Evolutionary conservation across 2,329 filamentous ascomycete species (phyloP).

Genomic region (Periconia sp.): DNA sequence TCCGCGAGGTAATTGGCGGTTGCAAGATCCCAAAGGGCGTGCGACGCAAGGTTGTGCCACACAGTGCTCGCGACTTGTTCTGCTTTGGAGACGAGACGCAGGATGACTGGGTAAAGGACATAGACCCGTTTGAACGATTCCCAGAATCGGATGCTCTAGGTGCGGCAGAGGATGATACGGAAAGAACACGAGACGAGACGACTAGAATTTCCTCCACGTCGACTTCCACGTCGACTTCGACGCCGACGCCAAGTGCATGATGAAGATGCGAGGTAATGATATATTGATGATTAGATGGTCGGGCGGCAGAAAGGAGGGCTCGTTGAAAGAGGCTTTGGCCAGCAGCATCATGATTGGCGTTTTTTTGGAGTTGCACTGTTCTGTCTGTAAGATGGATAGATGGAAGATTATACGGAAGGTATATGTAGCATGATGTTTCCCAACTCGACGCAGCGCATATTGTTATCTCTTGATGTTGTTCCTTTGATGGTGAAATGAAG

Average conservation of each 20-base stretch:
- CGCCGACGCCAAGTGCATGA: neutral
- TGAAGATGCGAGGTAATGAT: no score
- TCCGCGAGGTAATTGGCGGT: conserved; percentile 67
- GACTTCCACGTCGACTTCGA: neutral
- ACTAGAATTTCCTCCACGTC: neutral
- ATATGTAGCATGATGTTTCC: no score
- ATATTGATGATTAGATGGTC: neutral
- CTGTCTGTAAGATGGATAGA: no score
- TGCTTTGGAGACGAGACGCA: conserved; percentile 53
- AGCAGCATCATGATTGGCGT: neutral
- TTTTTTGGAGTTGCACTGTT: neutral
- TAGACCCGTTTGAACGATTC: neutral
- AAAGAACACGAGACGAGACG: neutral
- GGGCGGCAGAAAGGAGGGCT: neutral
- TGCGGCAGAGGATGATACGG: neutral
- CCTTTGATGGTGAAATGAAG: no score
- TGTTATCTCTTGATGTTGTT: no score
- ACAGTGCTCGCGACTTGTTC: conserved; percentile 64
- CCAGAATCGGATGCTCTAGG: conserved; percentile 20
- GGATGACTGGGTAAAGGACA: conserved; percentile 25
- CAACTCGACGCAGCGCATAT: no score
- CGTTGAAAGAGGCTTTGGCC: neutral
- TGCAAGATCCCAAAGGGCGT: conserved; percentile 53
- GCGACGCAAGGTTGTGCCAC: conserved; percentile 36
- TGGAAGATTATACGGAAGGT: no score